Percentiles rank a stretch among this genome's conserved stretches.
Evolutionary conservation across 495 filamentous ascomycete species (phyloP).

Genomic region (Aspergillus conjunctus): DNA sequence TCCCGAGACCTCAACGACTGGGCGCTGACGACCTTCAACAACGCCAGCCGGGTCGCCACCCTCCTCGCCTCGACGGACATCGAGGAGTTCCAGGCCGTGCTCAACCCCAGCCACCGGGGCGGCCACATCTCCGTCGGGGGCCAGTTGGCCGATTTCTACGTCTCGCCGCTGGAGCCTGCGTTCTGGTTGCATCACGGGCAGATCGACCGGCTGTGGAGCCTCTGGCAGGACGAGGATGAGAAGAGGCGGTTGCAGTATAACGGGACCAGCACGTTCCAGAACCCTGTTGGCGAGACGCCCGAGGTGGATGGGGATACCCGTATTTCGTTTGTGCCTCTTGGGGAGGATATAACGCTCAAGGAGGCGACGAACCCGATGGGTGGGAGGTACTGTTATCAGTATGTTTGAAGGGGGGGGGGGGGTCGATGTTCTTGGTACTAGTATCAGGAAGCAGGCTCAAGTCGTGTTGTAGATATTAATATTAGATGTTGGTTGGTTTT

Average conservation of each 20-base stretch:
- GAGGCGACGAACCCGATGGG: background rate
- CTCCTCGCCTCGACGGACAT: conserved; percentile 2
- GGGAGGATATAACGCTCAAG: background rate
- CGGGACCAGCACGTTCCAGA: conserved; percentile 3
- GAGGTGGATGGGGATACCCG: conserved; percentile 4
- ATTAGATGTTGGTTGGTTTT: too few species aligned
- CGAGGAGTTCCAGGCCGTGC: background rate
- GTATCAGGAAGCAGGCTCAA: too few species aligned
- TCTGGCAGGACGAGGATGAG: conserved; percentile 9
- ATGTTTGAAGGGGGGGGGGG: background rate
- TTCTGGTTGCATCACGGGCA: conserved; percentile 13
- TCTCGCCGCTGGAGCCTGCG: background rate
- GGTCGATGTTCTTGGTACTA: background rate
- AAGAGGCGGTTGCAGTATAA: background rate
- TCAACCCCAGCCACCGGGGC: background rate
- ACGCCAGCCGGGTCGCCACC: background rate
- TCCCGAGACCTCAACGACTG: conserved; percentile 8
- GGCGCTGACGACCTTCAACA: background rate
- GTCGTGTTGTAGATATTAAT: too few species aligned
- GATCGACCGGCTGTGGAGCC: conserved; percentile 2
- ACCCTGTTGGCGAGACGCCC: conserved; percentile 6
- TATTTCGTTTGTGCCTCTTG: background rate
- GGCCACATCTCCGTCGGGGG: background rate
- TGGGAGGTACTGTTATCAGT: background rate
- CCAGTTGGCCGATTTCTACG: conserved; percentile 5